Conservation (phyloP, 768 basidiomycete genomes). For the Tulasnella sp. region DNA sequence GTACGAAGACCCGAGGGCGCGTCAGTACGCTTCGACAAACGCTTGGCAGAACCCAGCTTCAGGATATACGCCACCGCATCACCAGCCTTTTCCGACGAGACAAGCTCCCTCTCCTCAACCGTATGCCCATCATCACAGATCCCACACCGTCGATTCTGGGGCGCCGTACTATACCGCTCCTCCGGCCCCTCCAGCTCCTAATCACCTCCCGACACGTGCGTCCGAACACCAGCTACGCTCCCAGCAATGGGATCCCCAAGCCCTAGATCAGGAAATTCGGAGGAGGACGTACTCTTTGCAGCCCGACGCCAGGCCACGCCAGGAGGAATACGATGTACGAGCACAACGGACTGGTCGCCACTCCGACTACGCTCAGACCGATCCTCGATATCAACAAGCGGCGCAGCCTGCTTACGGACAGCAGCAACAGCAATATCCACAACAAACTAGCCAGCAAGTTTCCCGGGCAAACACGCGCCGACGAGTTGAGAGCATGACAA, state of each 20-base stretch:
- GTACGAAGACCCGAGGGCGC: background rate
- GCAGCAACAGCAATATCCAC: background rate
- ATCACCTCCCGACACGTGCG: background rate
- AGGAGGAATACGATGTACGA: background rate
- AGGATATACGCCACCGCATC: background rate
- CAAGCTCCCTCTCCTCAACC: conserved; percentile 14
- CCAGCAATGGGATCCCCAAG: background rate
- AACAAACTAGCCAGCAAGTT: background rate
- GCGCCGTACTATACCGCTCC: background rate
- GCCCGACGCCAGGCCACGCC: background rate
- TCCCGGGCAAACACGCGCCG: background rate
- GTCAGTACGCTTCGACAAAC: background rate
- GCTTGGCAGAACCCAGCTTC: background rate
- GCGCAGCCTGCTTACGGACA: background rate
- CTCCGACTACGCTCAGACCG: conserved; percentile 14
- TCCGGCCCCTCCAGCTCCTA: background rate
- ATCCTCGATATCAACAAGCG: background rate
- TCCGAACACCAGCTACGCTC: background rate
- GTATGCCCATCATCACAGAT: background rate
- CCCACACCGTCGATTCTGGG: conserved; percentile 1
- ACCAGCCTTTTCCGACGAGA: conserved; percentile 6
- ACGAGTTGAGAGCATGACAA: conserved; percentile 14
- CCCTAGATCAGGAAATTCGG: background rate
- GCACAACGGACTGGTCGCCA: conserved; percentile 8
- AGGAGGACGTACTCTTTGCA: conserved; percentile 18